A percentile compares a stretch with the other conserved stretches of the same genome.
Conservation (phyloP, 208 protist genomes). For the Herpetomonas samuelpessoai region DNA sequence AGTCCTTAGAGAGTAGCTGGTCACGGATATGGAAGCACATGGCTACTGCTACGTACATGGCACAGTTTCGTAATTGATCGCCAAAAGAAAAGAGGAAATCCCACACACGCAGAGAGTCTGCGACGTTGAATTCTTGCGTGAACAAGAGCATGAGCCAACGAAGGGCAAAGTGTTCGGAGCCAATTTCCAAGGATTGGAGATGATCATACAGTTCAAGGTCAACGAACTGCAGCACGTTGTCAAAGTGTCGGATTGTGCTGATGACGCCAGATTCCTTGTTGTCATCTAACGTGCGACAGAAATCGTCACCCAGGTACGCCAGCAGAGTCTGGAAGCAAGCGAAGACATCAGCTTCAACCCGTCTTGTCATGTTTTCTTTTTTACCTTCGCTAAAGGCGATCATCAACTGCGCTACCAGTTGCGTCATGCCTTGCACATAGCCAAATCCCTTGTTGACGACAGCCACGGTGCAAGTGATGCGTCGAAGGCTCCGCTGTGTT, state of each 20-base stretch:
- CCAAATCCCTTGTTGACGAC: slow-evolving; percentile 63
- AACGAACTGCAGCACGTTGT: slow-evolving; percentile 58
- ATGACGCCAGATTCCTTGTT: slow-evolving; percentile 49
- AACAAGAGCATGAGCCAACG: slow-evolving; percentile 88
- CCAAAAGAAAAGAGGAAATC: slow-evolving; percentile 85
- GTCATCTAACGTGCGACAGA: slow-evolving; percentile 59
- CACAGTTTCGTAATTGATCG: slow-evolving; percentile 38
- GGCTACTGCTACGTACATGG: slow-evolving; percentile 55
- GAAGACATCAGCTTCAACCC: slow-evolving; percentile 59
- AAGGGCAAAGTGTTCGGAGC: slow-evolving; percentile 70
- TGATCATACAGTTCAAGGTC: slow-evolving; percentile 54
- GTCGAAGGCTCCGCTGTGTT: slow-evolving; percentile 55
- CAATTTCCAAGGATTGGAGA: slow-evolving; percentile 36
- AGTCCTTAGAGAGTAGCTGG: slow-evolving; percentile 28
- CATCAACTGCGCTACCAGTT: slow-evolving; percentile 70
- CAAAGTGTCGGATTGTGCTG: slow-evolving; percentile 58
- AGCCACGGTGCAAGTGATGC: slow-evolving; percentile 70
- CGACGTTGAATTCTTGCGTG: slow-evolving; percentile 82
- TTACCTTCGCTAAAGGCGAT: slow-evolving; percentile 57
- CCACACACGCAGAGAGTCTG: slow-evolving; percentile 75
- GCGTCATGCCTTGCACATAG: slow-evolving; percentile 89
- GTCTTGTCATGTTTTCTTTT: slow-evolving; percentile 18
- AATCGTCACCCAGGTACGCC: slow-evolving; percentile 66
- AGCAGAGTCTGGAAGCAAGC: slow-evolving; percentile 82
- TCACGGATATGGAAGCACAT: slow-evolving; percentile 52